Base-by-base conservation (phyloP, 768 basidiomycete species). In the Lactarius vividus region DNA sequence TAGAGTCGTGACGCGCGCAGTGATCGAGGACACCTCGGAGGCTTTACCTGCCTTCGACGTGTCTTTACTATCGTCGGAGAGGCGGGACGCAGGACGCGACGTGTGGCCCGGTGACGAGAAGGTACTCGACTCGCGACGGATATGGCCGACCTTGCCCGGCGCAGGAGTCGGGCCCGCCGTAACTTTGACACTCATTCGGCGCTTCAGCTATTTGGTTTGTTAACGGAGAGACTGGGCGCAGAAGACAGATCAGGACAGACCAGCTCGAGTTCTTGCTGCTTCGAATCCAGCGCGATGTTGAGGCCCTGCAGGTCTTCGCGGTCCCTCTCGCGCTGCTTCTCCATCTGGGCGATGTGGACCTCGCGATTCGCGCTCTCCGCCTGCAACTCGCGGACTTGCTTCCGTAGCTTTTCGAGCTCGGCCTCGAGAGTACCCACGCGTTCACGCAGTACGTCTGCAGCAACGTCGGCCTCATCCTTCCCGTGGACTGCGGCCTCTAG, bases 211-310 rank as follows among this genome's bases (percentile, higher is more conserved):
- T 2, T 26, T 20, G n/a, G 16, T 2, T 20, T 2, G 31, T 8
- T 10, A 37, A 28, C 23, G 13, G 8, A 10, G 20, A 15, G 35
- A 39, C 37, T 9, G 4, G 35, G 9, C 20, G 8, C 28, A 37
- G 15, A 40, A 18, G 11, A 33, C 8, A n/a, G 9, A 33, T 18
- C 16, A 69, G 71, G 52, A 81, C 85, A 61, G 65, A 97, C 95
- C 75, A 96, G 73, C 74, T 96, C 94, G 44, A 97, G 78, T 75
- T 96, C 95, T 75, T 96, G 94, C 72, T 97, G 95, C 77, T 97
- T 97, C 29, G 93, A 88, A 75, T 96, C 93, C 61, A 97, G 77
- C 0, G 94, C 95, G 40, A 96, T 94, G 71, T 96, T 95, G 71
- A 96, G 77, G n/a, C 91, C 89, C 57, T 83, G 76, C 26, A 90